Base-by-base conservation (phyloP, 75 land plant genomes). In the Isoetes taiwanensis region DNA sequence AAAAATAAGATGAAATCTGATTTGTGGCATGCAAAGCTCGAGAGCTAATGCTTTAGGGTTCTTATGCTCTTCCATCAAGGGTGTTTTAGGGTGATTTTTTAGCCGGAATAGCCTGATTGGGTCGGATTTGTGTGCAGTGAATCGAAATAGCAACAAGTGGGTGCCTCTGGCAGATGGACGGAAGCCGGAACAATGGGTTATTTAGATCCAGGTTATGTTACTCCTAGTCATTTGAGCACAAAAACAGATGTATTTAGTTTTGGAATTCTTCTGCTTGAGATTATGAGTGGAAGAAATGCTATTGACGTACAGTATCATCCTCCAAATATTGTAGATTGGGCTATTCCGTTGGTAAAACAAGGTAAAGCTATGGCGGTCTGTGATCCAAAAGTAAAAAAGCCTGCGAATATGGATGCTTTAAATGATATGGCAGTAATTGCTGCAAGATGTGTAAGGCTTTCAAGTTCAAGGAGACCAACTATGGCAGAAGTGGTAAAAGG, bases 201-300 rank as follows among this genome's bases (percentile, higher is more conserved):
- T 34, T 67, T 88, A 17, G 95, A 88, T 57, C 95, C 95, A 2
- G 65, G 73, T 31, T 88, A 88, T 56, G 74, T 81, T 14, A 85
- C 90, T 34, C 90, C 95, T 1, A 79, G 80, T 10, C 70, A 77
- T 42, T 57, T 88, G 56, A 85, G 90, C 58, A 81, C 95, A 28
- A 88, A 88, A 57, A 78, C 75, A 12, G 95, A 88, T 52, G 95
- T 88, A 0, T 88, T 88, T 58, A 88, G 95, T 64, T 88, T 88
- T 59, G 95, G 95, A 32, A 88, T 88, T 27, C 66, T 88, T 40
- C 75, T 88, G 14, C 61, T 88, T 35, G 95, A 88, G 74, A 88
- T 88, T 19, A 74, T 85, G 27, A 88, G 95, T 60, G 90, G 90
- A 31, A 60, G 95, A 34, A 81, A 88, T 43, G 95, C 95, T 3